Base-by-base conservation (phyloP, 2,329 filamentous ascomycete genomes). In the Aspergillus sergii region DNA sequence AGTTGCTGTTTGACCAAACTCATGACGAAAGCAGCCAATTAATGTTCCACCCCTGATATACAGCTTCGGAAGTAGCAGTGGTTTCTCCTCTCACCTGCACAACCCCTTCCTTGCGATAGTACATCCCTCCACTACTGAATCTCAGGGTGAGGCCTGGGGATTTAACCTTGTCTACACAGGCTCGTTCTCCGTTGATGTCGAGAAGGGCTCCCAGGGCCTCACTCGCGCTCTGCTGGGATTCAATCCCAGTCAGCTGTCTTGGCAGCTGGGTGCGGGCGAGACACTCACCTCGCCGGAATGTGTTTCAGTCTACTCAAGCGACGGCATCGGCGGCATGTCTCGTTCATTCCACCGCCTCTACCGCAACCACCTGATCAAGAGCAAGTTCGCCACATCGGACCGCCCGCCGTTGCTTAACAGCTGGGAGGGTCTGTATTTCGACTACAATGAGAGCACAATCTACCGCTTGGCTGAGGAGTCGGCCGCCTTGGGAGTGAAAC, bases 131-230 rank as follows among this genome's bases (percentile, higher is more conserved):
- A 86, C 88, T 0, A 90, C 87, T 1, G 88, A 90, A 68, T 82
- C 83, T 0, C 80, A 82, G 2, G 88, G 88, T 1, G 83, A 89
- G 43, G 87, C 85, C 8, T 90, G 86, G 81, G 88, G 87, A 0
- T 89, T 90, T 73, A 88, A 86, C 1, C 80, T 90, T 2, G 79
- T 90, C 21, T 90, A 89, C 73, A 86, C 86, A 0, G 88, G 88
- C 2, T 89, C 86, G 0, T 89, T 89, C 67, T 78, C 82, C 1
- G 85, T 84, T 0, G 83, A 86, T n/a, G 82, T 89, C 0, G 87
- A 90, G 68, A 86, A 86, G 59, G 84, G 84, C 63, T 88, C 87
- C 0, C 86, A 89, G 45, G 88, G 88, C 0, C 81, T 87, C 62
- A 86, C 87, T 0, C 84, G 88, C 3, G 85, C 86, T 1, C 73